Base-by-base conservation (phyloP, 2,329 filamentous ascomycete species). In the Xylaria sp. region DNA sequence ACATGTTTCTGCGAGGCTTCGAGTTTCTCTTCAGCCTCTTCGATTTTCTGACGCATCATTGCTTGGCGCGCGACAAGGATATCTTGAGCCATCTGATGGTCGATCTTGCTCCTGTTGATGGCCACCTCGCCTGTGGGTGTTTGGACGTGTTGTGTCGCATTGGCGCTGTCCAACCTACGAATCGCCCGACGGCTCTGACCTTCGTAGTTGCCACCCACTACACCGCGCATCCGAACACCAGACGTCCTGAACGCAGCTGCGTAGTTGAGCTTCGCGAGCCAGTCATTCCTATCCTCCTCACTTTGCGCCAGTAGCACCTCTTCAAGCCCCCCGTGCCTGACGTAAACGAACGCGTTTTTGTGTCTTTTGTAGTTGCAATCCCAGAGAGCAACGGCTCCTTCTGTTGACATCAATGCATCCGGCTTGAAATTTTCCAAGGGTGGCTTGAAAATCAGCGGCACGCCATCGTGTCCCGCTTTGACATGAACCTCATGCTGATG, bases 181-280 rank as follows among this genome's bases (percentile, higher is more conserved):
- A 92, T 86, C 1, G 87, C 89, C 58, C 88, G 83, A 53, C 85
- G 83, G 58, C 83, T 83, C 71, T 96, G 91, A 2, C 90, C 91
- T 69, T 96, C 91, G 68, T 96, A 94, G 66, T 88, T 87, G 4
- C 88, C 89, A 10, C 90, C 92, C 55, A 94, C 83, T 59, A 96
- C 88, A 19, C 92, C 92, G 67, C 93, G 85, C 80, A 96, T 95
- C 49, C 91, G 85, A 4, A 97, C 91, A 10, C 93, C 92, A 4
- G 92, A 91, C 0, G 92, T 96, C 66, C 91, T 85, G 73, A 97
- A 97, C 0, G 94, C 91, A 7, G 94, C 92, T 39, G 93, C 93
- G 71, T 97, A 97, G 72, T 99, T 99, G 61, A 99, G 83, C 70
- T 96, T 94, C 6, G 90, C 90, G 34, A 99, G 79, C 94, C 94